These are phyloP conservation scores for Dictyostelium brefeldianum DNA, from an alignment of 78 protist species.

Conservation along the genomic window DNA sequence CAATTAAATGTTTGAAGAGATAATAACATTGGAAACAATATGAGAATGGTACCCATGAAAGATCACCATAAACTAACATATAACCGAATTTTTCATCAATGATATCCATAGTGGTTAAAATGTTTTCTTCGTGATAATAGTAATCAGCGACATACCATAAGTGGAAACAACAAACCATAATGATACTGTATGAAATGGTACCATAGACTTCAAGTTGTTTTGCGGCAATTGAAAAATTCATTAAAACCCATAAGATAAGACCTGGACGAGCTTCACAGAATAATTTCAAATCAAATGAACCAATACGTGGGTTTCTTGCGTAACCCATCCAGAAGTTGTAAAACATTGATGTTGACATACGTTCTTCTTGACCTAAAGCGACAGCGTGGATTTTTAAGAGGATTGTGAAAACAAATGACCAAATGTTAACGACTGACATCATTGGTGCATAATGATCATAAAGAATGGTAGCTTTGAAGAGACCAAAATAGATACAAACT, in stretches of 20 bases:
- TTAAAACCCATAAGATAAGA: slow-evolving; percentile 89
- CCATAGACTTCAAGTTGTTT: slow-evolving; percentile 85
- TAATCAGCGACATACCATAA: slow-evolving; percentile 88
- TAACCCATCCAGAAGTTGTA: slow-evolving; percentile 94
- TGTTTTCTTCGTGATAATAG: slow-evolving; percentile 84
- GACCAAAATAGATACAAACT: slow-evolving; percentile 20
- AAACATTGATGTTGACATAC: slow-evolving; percentile 60
- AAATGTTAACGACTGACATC: slow-evolving; percentile 55
- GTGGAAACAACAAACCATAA: slow-evolving; percentile 76
- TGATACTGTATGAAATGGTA: slow-evolving; percentile 36
- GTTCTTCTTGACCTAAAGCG: slow-evolving; percentile 32
- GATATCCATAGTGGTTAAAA: slow-evolving; percentile 93
- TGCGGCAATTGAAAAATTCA: slow-evolving; percentile 76
- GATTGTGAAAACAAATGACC: slow-evolving; percentile 68
- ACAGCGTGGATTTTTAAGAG: slow-evolving; percentile 44
- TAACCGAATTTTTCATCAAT: slow-evolving; percentile 94
- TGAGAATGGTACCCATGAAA: slow-evolving; percentile 94
- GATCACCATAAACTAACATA: slow-evolving; percentile 94
- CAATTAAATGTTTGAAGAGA: slow-evolving; percentile 37
- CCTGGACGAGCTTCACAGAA: slow-evolving; percentile 96
- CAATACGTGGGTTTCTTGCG: slow-evolving; percentile 93
- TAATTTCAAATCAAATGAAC: slow-evolving; percentile 90
- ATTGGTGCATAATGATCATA: slow-evolving; percentile 60
- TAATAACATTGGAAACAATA: slow-evolving; percentile 84
- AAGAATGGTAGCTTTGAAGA: slow-evolving; percentile 67